These are phyloP conservation scores for Pseudoneurospora amorphoporcata DNA, from an alignment of 495 filamentous ascomycete genomes.

Conservation along the genomic window DNA sequence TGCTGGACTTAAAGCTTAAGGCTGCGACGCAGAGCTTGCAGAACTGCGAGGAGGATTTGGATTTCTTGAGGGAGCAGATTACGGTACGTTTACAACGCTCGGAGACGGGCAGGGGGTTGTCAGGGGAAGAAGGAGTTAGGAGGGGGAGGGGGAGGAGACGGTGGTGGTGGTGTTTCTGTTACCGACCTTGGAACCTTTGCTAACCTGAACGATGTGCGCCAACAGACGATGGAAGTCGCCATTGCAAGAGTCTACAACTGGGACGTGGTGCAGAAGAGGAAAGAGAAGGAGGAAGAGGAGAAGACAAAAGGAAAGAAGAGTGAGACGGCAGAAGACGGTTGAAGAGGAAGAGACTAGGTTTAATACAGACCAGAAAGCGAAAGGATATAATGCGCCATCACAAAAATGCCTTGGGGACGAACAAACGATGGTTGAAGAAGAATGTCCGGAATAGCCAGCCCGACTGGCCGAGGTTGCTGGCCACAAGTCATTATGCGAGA, in stretches of 20 bases:
- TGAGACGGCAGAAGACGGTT: slow-evolving; percentile 15
- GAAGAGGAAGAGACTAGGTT: not conserved
- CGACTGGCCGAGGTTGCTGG: not conserved
- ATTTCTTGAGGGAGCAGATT: slow-evolving; percentile 93
- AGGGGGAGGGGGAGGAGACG: not conserved
- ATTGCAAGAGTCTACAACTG: slow-evolving; percentile 97
- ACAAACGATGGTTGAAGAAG: not conserved
- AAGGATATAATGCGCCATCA: not conserved
- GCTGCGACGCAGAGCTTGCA: slow-evolving; percentile 65
- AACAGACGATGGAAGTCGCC: slow-evolving; percentile 88
- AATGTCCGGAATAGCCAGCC: not conserved
- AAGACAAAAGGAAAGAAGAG: slow-evolving; percentile 26
- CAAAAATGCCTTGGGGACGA: not conserved
- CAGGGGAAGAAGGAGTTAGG: too few species aligned
- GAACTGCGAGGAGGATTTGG: slow-evolving; percentile 92
- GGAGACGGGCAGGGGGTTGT: too few species aligned
- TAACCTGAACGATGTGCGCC: slow-evolving; percentile 11
- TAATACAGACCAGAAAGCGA: not conserved
- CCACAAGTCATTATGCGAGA: not conserved
- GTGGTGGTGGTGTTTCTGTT: not conserved
- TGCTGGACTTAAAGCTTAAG: slow-evolving; percentile 68
- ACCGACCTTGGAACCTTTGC: not conserved
- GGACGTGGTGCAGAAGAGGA: slow-evolving; percentile 88
- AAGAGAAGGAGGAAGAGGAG: slow-evolving; percentile 68
- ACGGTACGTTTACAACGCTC: slow-evolving; percentile 48